phyloP scores from a whole-genome alignment of 2,329 filamentous ascomycete genomes.

The Periglandula ipomoeae region DNA sequence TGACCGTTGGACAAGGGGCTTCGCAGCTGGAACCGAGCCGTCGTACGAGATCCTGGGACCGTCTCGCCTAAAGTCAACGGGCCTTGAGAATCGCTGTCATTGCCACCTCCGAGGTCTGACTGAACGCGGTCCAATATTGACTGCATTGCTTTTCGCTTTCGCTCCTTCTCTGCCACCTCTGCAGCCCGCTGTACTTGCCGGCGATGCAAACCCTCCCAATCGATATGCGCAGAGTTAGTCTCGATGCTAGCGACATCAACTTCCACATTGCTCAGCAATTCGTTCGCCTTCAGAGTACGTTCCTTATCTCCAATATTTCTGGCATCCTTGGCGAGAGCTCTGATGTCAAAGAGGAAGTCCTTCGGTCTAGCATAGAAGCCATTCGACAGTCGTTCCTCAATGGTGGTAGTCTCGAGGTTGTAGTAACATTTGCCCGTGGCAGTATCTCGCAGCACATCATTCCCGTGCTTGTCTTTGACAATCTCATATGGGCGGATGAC shows the following conservation, averaged over 20 bases:
- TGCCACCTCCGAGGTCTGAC: constrained; percentile 40
- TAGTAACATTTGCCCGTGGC: constrained; percentile 81
- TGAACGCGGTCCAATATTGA: constrained; percentile 39
- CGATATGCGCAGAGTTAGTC: constrained; percentile 53
- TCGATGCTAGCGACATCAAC: constrained; percentile 80
- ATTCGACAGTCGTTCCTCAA: constrained; percentile 93
- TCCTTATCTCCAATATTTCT: constrained; percentile 76
- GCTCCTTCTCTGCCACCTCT: constrained; percentile 49
- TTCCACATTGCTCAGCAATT: constrained; percentile 86
- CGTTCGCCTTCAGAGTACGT: constrained; percentile 76
- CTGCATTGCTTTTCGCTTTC: constrained; percentile 54
- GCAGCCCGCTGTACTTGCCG: constrained; percentile 59
- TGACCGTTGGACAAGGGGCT: constrained; percentile 52
- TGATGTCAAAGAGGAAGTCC: constrained; percentile 85
- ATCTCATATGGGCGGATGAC: constrained; percentile 70
- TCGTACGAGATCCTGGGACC: constrained; percentile 45
- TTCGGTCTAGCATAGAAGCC: constrained; percentile 88
- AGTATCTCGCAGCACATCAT: constrained; percentile 66
- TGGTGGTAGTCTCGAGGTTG: constrained; percentile 85
- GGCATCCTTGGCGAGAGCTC: constrained; percentile 74
- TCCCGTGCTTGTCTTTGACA: constrained; percentile 68
- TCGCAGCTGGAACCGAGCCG: constrained; percentile 46
- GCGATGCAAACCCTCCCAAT: constrained; percentile 75
- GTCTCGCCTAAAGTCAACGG: constrained; percentile 55
- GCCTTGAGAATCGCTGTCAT: constrained; percentile 45